Conservation (phyloP, 805 yeast genomes). For the Vanderwaltozyma tropicalis region DNA sequence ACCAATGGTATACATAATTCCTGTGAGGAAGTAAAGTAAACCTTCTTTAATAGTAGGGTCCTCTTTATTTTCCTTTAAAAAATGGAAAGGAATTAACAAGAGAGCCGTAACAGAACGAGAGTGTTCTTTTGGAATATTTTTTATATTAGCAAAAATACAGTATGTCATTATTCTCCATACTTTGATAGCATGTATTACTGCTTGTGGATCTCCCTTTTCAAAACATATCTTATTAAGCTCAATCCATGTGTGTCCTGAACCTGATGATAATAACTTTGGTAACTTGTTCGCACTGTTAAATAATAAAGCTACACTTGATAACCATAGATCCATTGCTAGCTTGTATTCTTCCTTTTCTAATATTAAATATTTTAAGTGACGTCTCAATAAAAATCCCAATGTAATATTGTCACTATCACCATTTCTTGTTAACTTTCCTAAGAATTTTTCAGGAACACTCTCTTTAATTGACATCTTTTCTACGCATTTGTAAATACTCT, state of each 20-base stretch:
- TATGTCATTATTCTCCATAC: constrained; percentile 23
- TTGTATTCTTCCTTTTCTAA: constrained; percentile 13
- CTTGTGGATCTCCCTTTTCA: constrained; percentile 4
- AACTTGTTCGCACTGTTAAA: constrained; percentile 10
- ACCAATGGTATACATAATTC: constrained; percentile 10
- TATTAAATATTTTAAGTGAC: constrained; percentile 11
- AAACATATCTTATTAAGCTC: constrained; percentile 13
- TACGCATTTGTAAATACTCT: constrained; percentile 8
- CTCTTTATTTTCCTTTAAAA: too few species aligned
- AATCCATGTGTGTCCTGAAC: constrained; percentile 13
- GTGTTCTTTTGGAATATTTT: neutral
- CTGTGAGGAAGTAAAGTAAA: constrained; percentile 11
- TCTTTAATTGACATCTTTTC: constrained; percentile 5
- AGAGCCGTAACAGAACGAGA: neutral
- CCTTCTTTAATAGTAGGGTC: constrained; percentile 6
- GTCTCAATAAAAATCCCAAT: constrained; percentile 12
- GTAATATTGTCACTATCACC: constrained; percentile 3
- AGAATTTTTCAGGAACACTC: constrained; percentile 8
- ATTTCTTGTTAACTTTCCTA: constrained; percentile 1
- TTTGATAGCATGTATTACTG: constrained; percentile 15
- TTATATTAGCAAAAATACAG: constrained; percentile 8
- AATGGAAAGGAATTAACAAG: neutral
- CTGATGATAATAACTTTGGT: constrained; percentile 2
- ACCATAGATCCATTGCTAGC: constrained; percentile 24
- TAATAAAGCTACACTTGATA: constrained; percentile 19